Evolutionary conservation across 306 rosid genomes (phyloP).

Genomic region (Prinsepia uniflora): DNA sequence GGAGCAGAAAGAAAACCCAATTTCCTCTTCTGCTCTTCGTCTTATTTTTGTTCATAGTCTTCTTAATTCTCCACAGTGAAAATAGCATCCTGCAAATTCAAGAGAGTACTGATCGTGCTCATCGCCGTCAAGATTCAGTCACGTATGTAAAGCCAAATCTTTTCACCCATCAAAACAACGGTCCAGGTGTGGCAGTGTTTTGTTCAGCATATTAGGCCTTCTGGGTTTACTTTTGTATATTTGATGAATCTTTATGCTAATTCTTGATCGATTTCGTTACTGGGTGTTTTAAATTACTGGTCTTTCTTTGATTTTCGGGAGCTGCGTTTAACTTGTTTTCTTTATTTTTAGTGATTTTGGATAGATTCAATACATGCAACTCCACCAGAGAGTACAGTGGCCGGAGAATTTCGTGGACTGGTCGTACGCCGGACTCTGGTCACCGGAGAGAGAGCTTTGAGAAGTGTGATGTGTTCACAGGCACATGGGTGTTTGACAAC

Average conservation of each 20-base stretch:
- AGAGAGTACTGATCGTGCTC: slow-evolving; percentile 46
- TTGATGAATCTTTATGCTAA: background rate
- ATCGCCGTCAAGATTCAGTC: slow-evolving; percentile 41
- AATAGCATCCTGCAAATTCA: slow-evolving; percentile 54
- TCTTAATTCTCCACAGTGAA: slow-evolving; percentile 68
- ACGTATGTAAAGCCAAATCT: slow-evolving; percentile 73
- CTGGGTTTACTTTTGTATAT: background rate
- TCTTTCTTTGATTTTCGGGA: slow-evolving; percentile 23
- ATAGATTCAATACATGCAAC: slow-evolving; percentile 85
- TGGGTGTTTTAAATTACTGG: slow-evolving; percentile 13
- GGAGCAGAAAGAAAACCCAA: slow-evolving; percentile 65
- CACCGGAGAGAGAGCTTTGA: slow-evolving; percentile 40
- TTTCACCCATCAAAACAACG: slow-evolving; percentile 27
- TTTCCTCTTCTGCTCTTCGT: slow-evolving; percentile 50
- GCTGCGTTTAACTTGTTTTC: slow-evolving; percentile 26
- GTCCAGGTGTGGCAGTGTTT: slow-evolving; percentile 39
- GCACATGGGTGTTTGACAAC: slow-evolving; percentile 86
- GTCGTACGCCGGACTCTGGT: slow-evolving; percentile 19
- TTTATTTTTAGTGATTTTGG: slow-evolving; percentile 58
- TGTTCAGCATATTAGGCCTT: slow-evolving; percentile 16
- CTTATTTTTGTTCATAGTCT: slow-evolving; percentile 46
- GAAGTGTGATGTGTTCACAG: slow-evolving; percentile 77
- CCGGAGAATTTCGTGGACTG: slow-evolving; percentile 52
- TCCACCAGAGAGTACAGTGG: slow-evolving; percentile 73
- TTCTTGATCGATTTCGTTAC: slow-evolving; percentile 7